Evolutionary conservation across 2,329 filamentous ascomycete species (phyloP).

Genomic region (Claviceps sorghi): DNA sequence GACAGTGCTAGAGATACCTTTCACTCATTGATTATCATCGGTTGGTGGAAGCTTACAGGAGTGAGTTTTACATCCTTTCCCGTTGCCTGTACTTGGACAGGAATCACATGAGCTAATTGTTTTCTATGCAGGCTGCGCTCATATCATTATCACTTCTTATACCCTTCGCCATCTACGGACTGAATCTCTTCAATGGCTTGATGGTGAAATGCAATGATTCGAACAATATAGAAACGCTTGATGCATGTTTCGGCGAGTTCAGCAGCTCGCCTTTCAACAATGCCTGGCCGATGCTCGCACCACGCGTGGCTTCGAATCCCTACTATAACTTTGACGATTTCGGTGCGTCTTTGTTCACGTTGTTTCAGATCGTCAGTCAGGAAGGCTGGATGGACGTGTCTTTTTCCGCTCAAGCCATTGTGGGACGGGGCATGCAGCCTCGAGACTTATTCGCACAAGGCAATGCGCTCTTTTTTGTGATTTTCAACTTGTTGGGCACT

Average conservation of each 20-base stretch:
- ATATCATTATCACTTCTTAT: constrained; percentile 90
- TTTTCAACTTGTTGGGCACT: constrained; percentile 90
- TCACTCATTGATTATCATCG: constrained; percentile 86
- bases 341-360: constrained; percentile 80
- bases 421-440: constrained; percentile 61
- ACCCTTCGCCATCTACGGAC: constrained; percentile 88
- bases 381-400: constrained; percentile 97
- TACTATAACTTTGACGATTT: constrained; percentile 94
- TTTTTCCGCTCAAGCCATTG: constrained; percentile 69
- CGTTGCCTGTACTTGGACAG: background rate
- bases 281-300: constrained; percentile 68
- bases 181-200: constrained; percentile 82
- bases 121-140: constrained; percentile 51
- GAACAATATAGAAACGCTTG: constrained; percentile 41
- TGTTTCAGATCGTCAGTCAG: constrained; percentile 97
- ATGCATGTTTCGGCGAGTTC: constrained; percentile 76
- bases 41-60: constrained; percentile 85
- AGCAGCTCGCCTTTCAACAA: constrained; percentile 55
- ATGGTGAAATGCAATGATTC: constrained; percentile 62
- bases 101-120: constrained; percentile 3
- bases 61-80: constrained; percentile 27
- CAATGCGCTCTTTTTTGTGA: constrained; percentile 86
- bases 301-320: constrained; percentile 64
- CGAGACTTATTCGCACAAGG: constrained; percentile 53
- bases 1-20: constrained; percentile 93